Evolutionary conservation across 805 yeast species (phyloP).

Genomic region (Kuraishia molischiana): DNA sequence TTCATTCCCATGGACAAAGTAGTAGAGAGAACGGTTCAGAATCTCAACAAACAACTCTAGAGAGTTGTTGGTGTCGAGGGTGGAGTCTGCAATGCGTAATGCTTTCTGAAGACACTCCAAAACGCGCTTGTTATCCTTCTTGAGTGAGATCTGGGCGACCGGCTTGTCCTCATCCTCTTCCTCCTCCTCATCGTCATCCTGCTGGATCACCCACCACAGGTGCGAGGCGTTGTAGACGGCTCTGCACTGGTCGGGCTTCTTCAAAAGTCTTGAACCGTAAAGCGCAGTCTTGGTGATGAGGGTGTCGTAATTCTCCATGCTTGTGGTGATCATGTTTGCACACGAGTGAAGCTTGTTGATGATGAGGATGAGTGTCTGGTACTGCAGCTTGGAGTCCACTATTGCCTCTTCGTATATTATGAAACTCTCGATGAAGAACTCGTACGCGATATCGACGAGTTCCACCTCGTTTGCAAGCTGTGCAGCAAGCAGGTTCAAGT

Average conservation of each 20-base stretch:
- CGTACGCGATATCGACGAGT: slow-evolving; percentile 69
- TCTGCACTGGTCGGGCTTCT: slow-evolving; percentile 92
- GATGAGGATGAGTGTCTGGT: slow-evolving; percentile 35
- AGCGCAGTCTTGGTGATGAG: slow-evolving; percentile 79
- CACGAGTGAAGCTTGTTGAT: slow-evolving; percentile 33
- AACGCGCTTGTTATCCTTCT: slow-evolving; percentile 55
- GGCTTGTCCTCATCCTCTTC: slow-evolving; percentile 21
- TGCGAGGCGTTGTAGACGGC: slow-evolving; percentile 84
- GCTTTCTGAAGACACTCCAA: slow-evolving; percentile 87
- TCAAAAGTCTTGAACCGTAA: slow-evolving; percentile 79
- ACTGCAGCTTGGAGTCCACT: slow-evolving; percentile 38
- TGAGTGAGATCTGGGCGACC: slow-evolving; percentile 13
- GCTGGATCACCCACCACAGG: slow-evolving; percentile 86
- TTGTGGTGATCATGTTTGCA: slow-evolving; percentile 25
- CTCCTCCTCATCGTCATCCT: slow-evolving; percentile 19
- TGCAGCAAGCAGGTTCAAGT: slow-evolving; percentile 57
- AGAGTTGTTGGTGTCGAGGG: slow-evolving; percentile 69
- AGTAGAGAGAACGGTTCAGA: slow-evolving; percentile 75
- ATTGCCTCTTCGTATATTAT: slow-evolving; percentile 66
- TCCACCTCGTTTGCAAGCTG: slow-evolving; percentile 69
- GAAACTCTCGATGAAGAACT: slow-evolving; percentile 82
- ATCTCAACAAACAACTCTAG: slow-evolving; percentile 85
- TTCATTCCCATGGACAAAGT: slow-evolving; percentile 71
- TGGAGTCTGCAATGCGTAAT: slow-evolving; percentile 85
- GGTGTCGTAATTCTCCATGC: slow-evolving; percentile 63